Percentiles rank a stretch among this genome's conserved stretches.
Evolutionary conservation across 2,329 filamentous ascomycete species (phyloP).

Genomic region (Beauveria scarabaeidicola): DNA sequence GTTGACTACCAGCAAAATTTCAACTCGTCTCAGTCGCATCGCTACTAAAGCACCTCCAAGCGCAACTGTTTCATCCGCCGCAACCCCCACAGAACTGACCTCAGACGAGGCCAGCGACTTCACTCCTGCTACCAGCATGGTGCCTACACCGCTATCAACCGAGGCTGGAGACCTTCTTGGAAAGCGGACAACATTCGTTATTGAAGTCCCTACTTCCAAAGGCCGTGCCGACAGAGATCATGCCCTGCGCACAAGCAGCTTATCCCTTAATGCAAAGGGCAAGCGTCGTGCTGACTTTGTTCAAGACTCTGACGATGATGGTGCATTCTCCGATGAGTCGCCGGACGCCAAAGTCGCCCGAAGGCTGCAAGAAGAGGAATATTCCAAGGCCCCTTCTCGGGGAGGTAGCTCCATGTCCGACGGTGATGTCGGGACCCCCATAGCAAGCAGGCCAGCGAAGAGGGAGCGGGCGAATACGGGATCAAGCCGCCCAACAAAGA

Average conservation of each 20-base stretch:
- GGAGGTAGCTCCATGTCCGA: not conserved
- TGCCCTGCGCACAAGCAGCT: conserved; percentile 34
- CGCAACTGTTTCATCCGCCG: conserved; percentile 25
- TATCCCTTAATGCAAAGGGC: conserved; percentile 35
- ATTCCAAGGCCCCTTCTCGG: conserved; percentile 14
- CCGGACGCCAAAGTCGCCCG: conserved; percentile 25
- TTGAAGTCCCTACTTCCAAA: conserved; percentile 24
- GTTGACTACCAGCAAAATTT: not conserved
- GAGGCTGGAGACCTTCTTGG: not conserved
- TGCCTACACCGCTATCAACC: conserved; percentile 24
- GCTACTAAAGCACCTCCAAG: conserved; percentile 9
- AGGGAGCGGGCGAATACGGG: conserved; percentile 15
- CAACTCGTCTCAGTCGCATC: not conserved
- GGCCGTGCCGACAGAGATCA: conserved; percentile 21
- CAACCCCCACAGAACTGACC: conserved; percentile 22
- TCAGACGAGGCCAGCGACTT: conserved; percentile 25
- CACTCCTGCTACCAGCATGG: conserved; percentile 29
- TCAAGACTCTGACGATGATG: conserved; percentile 32
- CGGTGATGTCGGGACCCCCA: conserved; percentile 1
- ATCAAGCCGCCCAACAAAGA: conserved; percentile 22
- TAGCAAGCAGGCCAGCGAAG: conserved; percentile 18
- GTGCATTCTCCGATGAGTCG: conserved; percentile 18
- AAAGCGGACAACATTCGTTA: conserved; percentile 13
- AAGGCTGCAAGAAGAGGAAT: conserved; percentile 27
- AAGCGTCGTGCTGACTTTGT: conserved; percentile 35